Base-by-base conservation (phyloP, 73 alveolate genomes). In the Paramecium sexaurelia region DNA sequence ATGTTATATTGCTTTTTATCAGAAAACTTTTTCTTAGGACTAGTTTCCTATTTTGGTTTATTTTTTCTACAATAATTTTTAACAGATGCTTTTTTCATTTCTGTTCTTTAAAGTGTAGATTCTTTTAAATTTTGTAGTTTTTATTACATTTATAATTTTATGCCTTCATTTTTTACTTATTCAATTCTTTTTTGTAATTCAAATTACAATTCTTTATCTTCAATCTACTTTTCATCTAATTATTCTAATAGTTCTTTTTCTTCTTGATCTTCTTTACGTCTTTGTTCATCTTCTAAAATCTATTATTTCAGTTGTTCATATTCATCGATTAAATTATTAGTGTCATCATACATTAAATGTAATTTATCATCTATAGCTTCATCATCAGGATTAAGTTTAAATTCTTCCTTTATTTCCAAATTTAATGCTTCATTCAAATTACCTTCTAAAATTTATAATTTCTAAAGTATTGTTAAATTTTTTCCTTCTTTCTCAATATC, bases 261-360 rank as follows among this genome's bases (percentile, higher is more conserved):
- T 45, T 20, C 93, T 66, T 57, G 39, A 61, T 86, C 93, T 11
- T 86, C 87, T 27, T 11, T 27, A 32, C 84, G 20, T 55, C 41
- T 55, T 17, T 86, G 27, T 67, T 66, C 93, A 5, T 86, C 93
- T 71, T 71, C 56, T 17, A 71, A 71, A 10, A 71, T 71, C 29
- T 71, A 71, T 0, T 32, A 32, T 71, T 71, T 71, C 17, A 71
- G 15, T 37, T 37, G 8, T 35, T 71, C 86, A 36, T 71, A 71
- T 71, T 71, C 24, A 10, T 71, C 86, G 13, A 71, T 71, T 19
- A 71, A 27, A 36, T 71, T 71, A 35, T 71, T 71, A 6, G 55
- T 71, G 35, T 71, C 55, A 15, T 71, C 86, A 71, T 71, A 71
- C 86, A 71, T 71, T n/a, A 71, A 71, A 32, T 71, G 17, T n/a